Conservation (phyloP, 805 yeast genomes). For the Yamadazyma insecticola region DNA sequence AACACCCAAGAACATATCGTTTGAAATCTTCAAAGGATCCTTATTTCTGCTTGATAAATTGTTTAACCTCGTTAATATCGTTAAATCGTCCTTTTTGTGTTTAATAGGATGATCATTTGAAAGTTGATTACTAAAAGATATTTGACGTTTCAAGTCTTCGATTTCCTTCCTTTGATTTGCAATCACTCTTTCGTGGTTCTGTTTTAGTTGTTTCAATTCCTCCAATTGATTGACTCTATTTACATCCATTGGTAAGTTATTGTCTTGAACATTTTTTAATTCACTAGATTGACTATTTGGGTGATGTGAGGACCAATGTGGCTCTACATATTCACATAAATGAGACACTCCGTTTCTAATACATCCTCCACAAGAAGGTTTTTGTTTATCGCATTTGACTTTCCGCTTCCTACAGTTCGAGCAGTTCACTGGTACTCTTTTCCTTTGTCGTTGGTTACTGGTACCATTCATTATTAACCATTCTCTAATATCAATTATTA, state of each 20-base stretch:
- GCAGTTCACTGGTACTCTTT: slow-evolving; percentile 38
- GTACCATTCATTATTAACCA: neutral
- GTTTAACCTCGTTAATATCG: too few species aligned
- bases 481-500: too few species aligned
- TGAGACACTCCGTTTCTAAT: slow-evolving; percentile 36
- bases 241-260: too few species aligned
- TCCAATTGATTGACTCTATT: slow-evolving; percentile 8
- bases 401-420: slow-evolving; percentile 36
- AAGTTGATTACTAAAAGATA: slow-evolving; percentile 17
- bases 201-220: slow-evolving; percentile 14
- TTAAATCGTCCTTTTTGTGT: too few species aligned
- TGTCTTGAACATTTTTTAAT: too few species aligned
- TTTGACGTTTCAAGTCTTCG: slow-evolving; percentile 26
- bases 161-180: slow-evolving; percentile 24
- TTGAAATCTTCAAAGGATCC: slow-evolving; percentile 2
- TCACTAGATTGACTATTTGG: too few species aligned
- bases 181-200: slow-evolving; percentile 18
- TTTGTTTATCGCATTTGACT: slow-evolving; percentile 39
- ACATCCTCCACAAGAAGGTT: slow-evolving; percentile 41
- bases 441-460: slow-evolving; percentile 15
- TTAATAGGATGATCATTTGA: slow-evolving; percentile 5
- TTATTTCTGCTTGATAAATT: neutral
- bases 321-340: slow-evolving; percentile 37
- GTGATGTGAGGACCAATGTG: slow-evolving; percentile 25
- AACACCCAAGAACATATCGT: slow-evolving; percentile 1